phyloP scores from a whole-genome alignment of 768 basidiomycete species.

The Pilatotrama ljubarskyi region DNA sequence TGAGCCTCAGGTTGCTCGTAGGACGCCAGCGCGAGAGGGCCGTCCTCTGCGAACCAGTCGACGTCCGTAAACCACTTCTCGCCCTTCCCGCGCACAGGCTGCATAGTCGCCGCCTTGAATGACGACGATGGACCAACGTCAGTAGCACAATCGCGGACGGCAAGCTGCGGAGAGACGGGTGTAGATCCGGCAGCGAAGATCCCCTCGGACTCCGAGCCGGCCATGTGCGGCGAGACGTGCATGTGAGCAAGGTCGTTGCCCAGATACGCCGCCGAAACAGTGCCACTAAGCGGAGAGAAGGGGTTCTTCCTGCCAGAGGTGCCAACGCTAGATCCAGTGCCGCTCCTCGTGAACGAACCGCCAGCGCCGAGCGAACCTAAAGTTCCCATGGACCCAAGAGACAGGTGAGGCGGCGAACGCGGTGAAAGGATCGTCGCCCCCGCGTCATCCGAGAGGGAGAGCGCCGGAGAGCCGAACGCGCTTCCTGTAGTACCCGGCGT shows the following conservation, averaged over 20 bases:
- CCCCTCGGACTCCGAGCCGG: not conserved
- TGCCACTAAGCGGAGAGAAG: not conserved
- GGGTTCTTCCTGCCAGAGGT: not conserved
- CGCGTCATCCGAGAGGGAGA: conserved; percentile 16
- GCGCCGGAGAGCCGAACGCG: conserved; percentile 9
- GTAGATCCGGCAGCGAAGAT: not conserved
- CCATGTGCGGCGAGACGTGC: conserved; percentile 5
- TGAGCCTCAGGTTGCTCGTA: not conserved
- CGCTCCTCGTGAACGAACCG: not conserved
- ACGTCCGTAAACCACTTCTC: conserved; percentile 19
- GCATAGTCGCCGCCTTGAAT: not conserved
- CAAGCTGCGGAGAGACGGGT: not conserved
- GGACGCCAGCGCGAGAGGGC: conserved; percentile 3
- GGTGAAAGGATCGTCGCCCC: conserved; percentile 2
- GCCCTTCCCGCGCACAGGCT: not conserved
- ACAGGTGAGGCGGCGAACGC: not conserved
- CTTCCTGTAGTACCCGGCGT: not conserved
- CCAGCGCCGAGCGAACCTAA: not conserved
- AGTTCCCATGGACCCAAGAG: conserved; percentile 6
- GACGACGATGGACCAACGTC: not conserved
- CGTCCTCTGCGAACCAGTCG: conserved; percentile 16
- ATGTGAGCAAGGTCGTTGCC: conserved; percentile 2
- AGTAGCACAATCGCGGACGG: not conserved
- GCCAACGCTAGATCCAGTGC: not conserved
- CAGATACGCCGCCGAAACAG: not conserved